Conservation (phyloP, 192 early-diverging fungal species). For the Gonapodya prolifera region DNA sequence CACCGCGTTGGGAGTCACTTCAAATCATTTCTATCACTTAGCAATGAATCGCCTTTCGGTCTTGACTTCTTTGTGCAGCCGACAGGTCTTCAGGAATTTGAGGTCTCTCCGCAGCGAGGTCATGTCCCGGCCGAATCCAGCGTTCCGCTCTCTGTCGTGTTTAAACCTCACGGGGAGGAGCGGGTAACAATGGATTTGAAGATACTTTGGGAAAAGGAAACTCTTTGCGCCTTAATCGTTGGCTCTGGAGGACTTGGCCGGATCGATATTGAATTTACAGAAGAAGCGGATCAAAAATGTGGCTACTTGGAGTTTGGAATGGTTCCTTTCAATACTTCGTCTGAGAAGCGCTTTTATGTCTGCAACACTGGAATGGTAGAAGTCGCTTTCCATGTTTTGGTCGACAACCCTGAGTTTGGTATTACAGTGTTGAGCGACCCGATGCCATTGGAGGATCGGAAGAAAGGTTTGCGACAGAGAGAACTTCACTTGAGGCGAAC, state of each 20-base stretch:
- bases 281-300: slow-evolving; percentile 25
- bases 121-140: slow-evolving; percentile 29
- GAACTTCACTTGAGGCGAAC: neutral
- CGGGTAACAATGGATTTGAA: slow-evolving; percentile 27
- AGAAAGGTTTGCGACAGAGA: neutral
- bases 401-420: slow-evolving; percentile 36
- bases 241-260: slow-evolving; percentile 29
- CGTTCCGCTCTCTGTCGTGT: slow-evolving; percentile 26
- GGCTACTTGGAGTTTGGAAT: slow-evolving; percentile 46
- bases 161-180: slow-evolving; percentile 37
- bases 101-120: slow-evolving; percentile 36
- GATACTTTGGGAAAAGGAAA: slow-evolving; percentile 31
- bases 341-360: slow-evolving; percentile 42
- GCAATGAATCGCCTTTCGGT: slow-evolving; percentile 42
- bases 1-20: slow-evolving; percentile 34
- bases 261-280: slow-evolving; percentile 33
- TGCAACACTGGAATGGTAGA: slow-evolving; percentile 43
- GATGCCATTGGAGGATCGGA: slow-evolving; percentile 13
- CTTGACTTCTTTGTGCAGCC: slow-evolving; percentile 46
- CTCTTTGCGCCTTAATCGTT: slow-evolving; percentile 9
- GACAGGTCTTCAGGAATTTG: slow-evolving; percentile 34
- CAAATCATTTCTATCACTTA: slow-evolving; percentile 23
- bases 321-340: slow-evolving; percentile 42
- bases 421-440: slow-evolving; percentile 32
- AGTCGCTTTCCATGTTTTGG: slow-evolving; percentile 20